Conservation (phyloP, 768 basidiomycete species). For the Gloeopeniophorella convolvens region DNA sequence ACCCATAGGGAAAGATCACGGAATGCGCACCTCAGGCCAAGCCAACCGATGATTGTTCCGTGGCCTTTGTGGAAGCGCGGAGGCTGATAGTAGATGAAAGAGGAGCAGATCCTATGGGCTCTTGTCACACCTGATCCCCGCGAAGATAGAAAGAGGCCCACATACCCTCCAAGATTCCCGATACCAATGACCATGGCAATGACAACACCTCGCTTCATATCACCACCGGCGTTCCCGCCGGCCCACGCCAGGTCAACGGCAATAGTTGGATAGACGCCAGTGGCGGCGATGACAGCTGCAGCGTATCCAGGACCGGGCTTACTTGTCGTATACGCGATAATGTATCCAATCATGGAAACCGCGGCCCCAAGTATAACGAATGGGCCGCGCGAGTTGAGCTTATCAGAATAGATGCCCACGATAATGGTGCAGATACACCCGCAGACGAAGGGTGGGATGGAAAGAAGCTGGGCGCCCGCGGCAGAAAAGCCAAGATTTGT, state of each 20-base stretch:
- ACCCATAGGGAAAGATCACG: not conserved
- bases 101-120: conserved; percentile 34
- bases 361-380: conserved; percentile 39
- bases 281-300: conserved; percentile 43
- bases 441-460: conserved; percentile 31
- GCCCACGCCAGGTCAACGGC: conserved; percentile 47
- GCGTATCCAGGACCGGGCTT: conserved; percentile 33
- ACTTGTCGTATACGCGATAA: conserved; percentile 38
- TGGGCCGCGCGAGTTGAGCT: conserved; percentile 38
- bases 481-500: conserved; percentile 41
- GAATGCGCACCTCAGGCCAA: conserved; percentile 23
- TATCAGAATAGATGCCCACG: conserved; percentile 32
- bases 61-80: conserved; percentile 35
- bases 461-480: conserved; percentile 34
- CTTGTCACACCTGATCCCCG: not conserved
- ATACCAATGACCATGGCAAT: conserved; percentile 48
- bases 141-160: conserved; percentile 28
- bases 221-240: conserved; percentile 49
- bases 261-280: conserved; percentile 48
- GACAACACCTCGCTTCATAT: conserved; percentile 44
- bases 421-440: conserved; percentile 28
- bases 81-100: conserved; percentile 35
- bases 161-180: conserved; percentile 49
- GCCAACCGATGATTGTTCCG: conserved; percentile 32
- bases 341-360: conserved; percentile 45